Conservation (phyloP, 805 yeast genomes). For the Teunomyces lycoperdinae region DNA sequence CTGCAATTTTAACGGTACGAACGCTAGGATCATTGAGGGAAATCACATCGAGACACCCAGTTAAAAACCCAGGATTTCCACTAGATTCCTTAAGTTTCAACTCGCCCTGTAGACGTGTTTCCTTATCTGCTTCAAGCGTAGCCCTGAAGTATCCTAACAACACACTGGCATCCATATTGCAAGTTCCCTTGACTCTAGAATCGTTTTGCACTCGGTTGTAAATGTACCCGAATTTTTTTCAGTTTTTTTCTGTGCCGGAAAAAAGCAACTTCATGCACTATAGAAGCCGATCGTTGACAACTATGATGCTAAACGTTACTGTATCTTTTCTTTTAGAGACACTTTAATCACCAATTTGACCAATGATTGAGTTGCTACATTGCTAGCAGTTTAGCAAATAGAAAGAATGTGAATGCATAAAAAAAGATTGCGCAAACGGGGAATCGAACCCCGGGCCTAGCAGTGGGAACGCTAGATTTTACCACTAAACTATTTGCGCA, state of each 20-base stretch:
- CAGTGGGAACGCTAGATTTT: conserved; percentile 33
- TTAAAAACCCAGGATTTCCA: conserved; percentile 65
- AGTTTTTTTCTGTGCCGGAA: conserved; percentile 1
- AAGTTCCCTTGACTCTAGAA: background rate
- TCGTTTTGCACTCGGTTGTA: background rate
- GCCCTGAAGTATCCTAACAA: conserved; percentile 76
- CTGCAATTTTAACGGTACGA: conserved; percentile 53
- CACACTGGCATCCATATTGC: conserved; percentile 61
- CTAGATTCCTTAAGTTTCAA: conserved; percentile 57
- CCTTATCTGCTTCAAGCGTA: conserved; percentile 67
- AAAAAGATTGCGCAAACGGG: conserved; percentile 26
- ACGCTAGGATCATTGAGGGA: conserved; percentile 36
- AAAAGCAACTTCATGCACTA: background rate
- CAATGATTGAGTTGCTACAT: background rate
- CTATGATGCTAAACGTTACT: too few relatives aligned
- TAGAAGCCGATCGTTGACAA: background rate
- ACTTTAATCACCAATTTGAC: too few relatives aligned
- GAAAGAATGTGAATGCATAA: background rate
- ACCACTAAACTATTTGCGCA: conserved; percentile 29
- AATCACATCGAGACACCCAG: conserved; percentile 78
- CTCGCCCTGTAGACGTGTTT: conserved; percentile 68
- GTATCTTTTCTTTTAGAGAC: too few relatives aligned
- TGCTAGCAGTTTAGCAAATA: background rate
- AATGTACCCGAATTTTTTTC: background rate
- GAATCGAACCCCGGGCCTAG: conserved; percentile 35